A percentile compares a stretch with the other conserved stretches of the same genome.
phyloP scores from a whole-genome alignment of 1,284 basidiomycete genomes.

The Tranzscheliella williamsii region DNA sequence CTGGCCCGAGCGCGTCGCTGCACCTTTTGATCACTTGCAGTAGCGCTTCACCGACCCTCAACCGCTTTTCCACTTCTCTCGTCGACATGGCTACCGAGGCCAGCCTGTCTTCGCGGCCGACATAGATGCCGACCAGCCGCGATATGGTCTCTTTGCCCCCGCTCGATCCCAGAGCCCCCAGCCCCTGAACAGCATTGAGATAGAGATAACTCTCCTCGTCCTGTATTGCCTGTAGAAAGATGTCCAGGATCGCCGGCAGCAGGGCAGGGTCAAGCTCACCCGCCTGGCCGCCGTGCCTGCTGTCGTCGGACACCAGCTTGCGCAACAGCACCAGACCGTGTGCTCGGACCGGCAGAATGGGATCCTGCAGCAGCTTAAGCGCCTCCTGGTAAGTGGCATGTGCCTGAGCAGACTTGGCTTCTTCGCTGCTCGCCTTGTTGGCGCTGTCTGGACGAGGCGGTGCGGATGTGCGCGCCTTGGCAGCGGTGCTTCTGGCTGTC shows the following conservation, averaged over 20 bases:
- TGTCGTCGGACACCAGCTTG: constrained; percentile 43
- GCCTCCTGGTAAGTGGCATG: constrained; percentile 75
- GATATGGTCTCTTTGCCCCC: constrained; percentile 33
- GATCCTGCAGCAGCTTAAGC: constrained; percentile 83
- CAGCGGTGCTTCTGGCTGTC: constrained; percentile 68
- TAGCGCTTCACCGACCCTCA: constrained; percentile 87
- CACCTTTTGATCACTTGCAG: constrained; percentile 76
- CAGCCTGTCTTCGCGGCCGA: constrained; percentile 34
- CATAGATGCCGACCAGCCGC: constrained; percentile 41
- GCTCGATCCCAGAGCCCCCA: constrained; percentile 66
- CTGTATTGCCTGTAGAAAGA: constrained; percentile 82
- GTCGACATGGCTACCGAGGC: constrained; percentile 34
- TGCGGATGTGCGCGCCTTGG: constrained; percentile 3
- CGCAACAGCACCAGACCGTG: constrained; percentile 69
- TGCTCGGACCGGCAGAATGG: constrained; percentile 89
- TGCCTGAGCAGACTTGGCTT: constrained; percentile 36
- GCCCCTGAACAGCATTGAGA: constrained; percentile 86
- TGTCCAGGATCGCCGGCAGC: constrained; percentile 79
- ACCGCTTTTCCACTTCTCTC: constrained; percentile 74
- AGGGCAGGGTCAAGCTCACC: constrained; percentile 62
- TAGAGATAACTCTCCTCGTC: constrained; percentile 96
- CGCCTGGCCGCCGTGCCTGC: constrained; percentile 11
- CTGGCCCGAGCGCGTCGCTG: constrained; percentile 71
- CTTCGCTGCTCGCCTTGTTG: constrained; percentile 37
- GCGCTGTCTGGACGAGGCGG: constrained; percentile 4